Evolutionary conservation across 2,329 filamentous ascomycete species (phyloP).

Genomic region (Penicillium thymicola): DNA sequence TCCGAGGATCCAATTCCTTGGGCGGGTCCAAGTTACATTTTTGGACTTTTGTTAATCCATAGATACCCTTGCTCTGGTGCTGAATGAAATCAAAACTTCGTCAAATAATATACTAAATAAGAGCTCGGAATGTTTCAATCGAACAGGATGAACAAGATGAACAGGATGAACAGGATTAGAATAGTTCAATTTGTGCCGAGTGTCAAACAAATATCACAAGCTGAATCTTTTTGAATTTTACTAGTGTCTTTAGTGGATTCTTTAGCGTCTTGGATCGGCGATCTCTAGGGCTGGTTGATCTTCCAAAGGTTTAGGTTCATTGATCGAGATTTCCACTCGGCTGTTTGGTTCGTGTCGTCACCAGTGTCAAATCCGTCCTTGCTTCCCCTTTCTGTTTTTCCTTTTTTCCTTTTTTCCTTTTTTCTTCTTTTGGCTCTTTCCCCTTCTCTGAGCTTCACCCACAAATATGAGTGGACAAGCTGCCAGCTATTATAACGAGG

Average conservation of each 20-base stretch:
- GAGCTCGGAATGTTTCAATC: not conserved
- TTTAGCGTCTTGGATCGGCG: not conserved
- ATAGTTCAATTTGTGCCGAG: too few relatives aligned
- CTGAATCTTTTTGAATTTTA: not conserved
- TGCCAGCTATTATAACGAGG: slow-evolving; percentile 35
- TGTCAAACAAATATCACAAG: not conserved
- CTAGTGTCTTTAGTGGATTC: not conserved
- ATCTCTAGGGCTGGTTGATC: not conserved
- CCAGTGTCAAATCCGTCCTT: not conserved
- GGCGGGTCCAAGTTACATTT: not conserved
- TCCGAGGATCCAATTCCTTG: not conserved
- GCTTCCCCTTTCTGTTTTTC: not conserved
- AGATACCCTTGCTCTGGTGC: not conserved
- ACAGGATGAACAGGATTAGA: not conserved
- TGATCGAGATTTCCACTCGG: not conserved
- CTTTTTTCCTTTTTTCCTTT: not conserved
- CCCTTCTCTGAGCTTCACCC: not conserved
- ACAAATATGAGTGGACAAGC: slow-evolving; percentile 37
- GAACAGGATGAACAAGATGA: not conserved
- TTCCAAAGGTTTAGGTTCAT: not conserved
- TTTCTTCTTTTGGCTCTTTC: not conserved
- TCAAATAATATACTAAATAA: not conserved
- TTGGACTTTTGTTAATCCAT: not conserved
- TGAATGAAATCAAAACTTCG: not conserved
- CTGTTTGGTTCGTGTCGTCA: not conserved